Evolutionary conservation across 2,329 filamentous ascomycete genomes (phyloP).

Genomic region (Aureobasidium mangrovei): DNA sequence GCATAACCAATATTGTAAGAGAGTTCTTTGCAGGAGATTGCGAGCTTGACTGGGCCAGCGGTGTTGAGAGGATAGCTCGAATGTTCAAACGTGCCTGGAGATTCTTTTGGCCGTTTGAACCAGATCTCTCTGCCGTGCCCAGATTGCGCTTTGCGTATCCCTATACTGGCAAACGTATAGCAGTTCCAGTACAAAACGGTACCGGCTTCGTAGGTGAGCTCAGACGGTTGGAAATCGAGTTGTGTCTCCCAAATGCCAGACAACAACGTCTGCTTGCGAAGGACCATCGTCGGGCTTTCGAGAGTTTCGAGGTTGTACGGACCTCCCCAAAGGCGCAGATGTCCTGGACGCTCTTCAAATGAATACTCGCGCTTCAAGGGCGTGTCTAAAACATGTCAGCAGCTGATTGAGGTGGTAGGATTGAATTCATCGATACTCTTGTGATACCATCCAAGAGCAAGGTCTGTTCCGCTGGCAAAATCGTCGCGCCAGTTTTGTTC

Average conservation of each 20-base stretch:
- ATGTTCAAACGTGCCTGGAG: background rate
- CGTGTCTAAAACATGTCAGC: conserved; percentile 32
- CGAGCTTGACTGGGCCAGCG: background rate
- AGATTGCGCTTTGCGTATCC: conserved; percentile 25
- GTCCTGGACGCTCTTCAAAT: conserved; percentile 35
- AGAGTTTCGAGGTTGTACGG: conserved; percentile 45
- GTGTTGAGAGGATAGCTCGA: background rate
- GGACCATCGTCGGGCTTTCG: conserved; percentile 43
- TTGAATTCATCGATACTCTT: conserved; percentile 24
- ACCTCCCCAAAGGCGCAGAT: conserved; percentile 43
- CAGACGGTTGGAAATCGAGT: conserved; percentile 40
- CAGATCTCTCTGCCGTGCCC: conserved; percentile 17
- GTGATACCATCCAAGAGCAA: conserved; percentile 34
- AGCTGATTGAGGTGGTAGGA: background rate
- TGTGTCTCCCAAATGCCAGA: conserved; percentile 35
- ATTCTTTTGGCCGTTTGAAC: background rate
- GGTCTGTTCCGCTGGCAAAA: conserved; percentile 23
- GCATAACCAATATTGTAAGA: background rate
- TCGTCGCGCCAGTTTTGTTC: conserved; percentile 30
- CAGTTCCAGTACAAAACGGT: conserved; percentile 48
- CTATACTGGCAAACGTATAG: conserved; percentile 37
- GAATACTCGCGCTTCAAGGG: conserved; percentile 41
- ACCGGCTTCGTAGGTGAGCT: conserved; percentile 42
- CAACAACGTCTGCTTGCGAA: conserved; percentile 45
- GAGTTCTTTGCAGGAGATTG: background rate